Conservation (phyloP, 1,139 yeast genomes). For the Debaryomyces subglobosus region DNA sequence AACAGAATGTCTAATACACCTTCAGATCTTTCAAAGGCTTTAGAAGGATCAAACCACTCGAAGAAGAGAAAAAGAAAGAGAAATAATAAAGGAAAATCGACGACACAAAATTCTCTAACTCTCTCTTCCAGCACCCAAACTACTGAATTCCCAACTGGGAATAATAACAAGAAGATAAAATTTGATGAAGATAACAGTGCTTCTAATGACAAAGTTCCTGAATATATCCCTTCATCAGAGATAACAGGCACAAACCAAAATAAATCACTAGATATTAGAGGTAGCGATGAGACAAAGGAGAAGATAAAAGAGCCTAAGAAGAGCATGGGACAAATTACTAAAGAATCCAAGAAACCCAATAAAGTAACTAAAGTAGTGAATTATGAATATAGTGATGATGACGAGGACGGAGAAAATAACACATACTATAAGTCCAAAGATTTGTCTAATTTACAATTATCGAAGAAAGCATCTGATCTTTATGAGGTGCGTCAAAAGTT, state of each 20-base stretch:
- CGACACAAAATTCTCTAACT: neutral
- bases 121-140: neutral
- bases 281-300: neutral
- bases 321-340: neutral
- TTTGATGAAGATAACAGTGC: constrained; percentile 25
- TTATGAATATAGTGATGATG: constrained; percentile 18
- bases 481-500: constrained; percentile 57
- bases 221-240: neutral
- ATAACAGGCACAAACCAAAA: constrained; percentile 2
- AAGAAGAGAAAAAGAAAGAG: constrained; percentile 26
- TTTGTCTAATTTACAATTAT: constrained; percentile 24
- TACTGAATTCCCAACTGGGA: constrained; percentile 3
- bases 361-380: constrained; percentile 6
- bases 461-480: constrained; percentile 49
- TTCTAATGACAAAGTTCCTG: neutral
- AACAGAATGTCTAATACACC: constrained; percentile 11
- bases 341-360: neutral
- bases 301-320: neutral
- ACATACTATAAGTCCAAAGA: constrained; percentile 15
- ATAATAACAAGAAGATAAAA: constrained; percentile 31
- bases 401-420: constrained; percentile 30
- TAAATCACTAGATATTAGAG: neutral
- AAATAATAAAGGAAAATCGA: constrained; percentile 17
- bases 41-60: neutral
- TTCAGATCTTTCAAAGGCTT: neutral